Conservation (phyloP, 768 basidiomycete species). For the Macrolepiota fuliginosa region DNA sequence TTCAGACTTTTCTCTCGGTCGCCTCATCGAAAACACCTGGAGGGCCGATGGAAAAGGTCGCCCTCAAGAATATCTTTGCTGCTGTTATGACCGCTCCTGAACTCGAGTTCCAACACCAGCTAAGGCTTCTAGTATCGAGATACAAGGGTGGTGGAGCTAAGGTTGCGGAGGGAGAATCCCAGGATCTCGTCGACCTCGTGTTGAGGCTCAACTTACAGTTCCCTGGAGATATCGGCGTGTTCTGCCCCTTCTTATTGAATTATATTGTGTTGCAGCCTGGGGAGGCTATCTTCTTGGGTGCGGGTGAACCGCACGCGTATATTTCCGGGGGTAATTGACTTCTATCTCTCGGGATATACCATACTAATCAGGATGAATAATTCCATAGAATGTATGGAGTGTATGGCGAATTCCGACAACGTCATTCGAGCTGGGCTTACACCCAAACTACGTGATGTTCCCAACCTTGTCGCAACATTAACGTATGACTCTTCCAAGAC, state of each 20-base stretch:
- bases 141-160: slow-evolving; percentile 48
- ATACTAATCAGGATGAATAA: background rate
- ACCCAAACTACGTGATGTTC: slow-evolving; percentile 92
- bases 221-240: slow-evolving; percentile 89
- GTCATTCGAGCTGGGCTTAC: slow-evolving; percentile 98
- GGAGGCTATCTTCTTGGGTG: slow-evolving; percentile 92
- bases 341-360: background rate
- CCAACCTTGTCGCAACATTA: slow-evolving; percentile 82
- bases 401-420: slow-evolving; percentile 99
- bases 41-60: slow-evolving; percentile 51
- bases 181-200: slow-evolving; percentile 59
- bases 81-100: slow-evolving; percentile 81
- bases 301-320: slow-evolving; percentile 97
- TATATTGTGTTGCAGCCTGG: slow-evolving; percentile 76
- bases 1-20: slow-evolving; percentile 48
- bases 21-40: slow-evolving; percentile 39
- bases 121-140: slow-evolving; percentile 56
- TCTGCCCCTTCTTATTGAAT: slow-evolving; percentile 90
- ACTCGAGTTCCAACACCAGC: slow-evolving; percentile 46
- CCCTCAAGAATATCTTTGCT: slow-evolving; percentile 74
- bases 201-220: slow-evolving; percentile 67
- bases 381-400: slow-evolving; percentile 88
- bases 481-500: slow-evolving; percentile 79
- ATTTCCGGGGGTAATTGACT: slow-evolving; percentile 74
- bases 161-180: slow-evolving; percentile 32